Percentiles rank a stretch among this genome's conserved stretches.
These are phyloP conservation scores for Coriaria nepalensis DNA, from an alignment of 306 rosid genomes.

Conservation along the genomic window DNA sequence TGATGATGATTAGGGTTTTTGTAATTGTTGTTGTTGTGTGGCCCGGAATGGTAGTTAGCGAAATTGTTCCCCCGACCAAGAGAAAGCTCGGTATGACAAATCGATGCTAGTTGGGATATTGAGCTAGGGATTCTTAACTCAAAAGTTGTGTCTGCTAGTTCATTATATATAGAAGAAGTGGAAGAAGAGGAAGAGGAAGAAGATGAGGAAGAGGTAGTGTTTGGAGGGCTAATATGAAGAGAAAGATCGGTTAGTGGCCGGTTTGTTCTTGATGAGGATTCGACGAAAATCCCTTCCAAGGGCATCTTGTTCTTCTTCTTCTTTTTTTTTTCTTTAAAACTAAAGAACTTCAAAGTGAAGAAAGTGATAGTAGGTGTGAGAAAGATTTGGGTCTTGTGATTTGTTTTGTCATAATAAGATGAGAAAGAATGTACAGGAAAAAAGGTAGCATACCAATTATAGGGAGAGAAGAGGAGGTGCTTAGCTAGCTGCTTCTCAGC, in stretches of 20 bases:
- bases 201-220: conserved; percentile 26
- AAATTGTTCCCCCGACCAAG: conserved; percentile 19
- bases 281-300: conserved; percentile 74
- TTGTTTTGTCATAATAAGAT: neutral
- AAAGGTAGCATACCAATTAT: too few species aligned
- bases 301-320: conserved; percentile 47
- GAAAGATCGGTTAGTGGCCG: conserved; percentile 67
- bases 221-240: conserved; percentile 76
- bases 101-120: too few species aligned
- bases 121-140: conserved; percentile 22
- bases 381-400: neutral
- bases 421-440: neutral
- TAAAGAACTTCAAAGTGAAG: conserved; percentile 14
- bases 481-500: too few species aligned
- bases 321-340: conserved; percentile 13
- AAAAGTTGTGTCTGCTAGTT: too few species aligned
- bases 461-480: conserved; percentile 13
- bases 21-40: conserved; percentile 11
- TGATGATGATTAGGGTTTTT: conserved; percentile 17
- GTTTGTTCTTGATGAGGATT: conserved; percentile 34
- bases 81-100: conserved; percentile 47
- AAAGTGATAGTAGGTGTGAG: conserved; percentile 2
- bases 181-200: conserved; percentile 10
- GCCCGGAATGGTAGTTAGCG: conserved; percentile 15
- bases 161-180: neutral